Conservation (phyloP, 371 early-diverging fungal genomes). For the Sanchytrium tribonematis region DNA sequence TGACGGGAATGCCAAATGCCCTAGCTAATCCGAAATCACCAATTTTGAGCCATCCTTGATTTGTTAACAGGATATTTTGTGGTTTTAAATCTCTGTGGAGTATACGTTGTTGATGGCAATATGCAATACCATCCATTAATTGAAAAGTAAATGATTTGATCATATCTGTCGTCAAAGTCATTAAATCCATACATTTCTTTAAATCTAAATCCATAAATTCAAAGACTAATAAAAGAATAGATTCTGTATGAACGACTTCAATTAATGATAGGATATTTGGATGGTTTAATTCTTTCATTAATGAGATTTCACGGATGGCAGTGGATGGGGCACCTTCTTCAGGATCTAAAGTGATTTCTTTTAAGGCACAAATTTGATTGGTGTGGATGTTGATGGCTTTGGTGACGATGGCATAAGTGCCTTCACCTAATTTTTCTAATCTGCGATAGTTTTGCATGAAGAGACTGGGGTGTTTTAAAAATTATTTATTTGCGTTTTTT, state of each 20-base stretch:
- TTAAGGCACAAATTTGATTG: slow-evolving; percentile 82
- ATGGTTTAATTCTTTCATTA: slow-evolving; percentile 79
- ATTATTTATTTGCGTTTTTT: too few relatives aligned
- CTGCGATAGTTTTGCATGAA: slow-evolving; percentile 35
- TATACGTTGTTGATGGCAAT: slow-evolving; percentile 77
- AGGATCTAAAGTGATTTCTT: slow-evolving; percentile 53
- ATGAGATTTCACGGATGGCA: slow-evolving; percentile 80
- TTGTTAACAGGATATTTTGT: slow-evolving; percentile 67
- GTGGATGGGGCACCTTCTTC: slow-evolving; percentile 61
- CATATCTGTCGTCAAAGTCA: slow-evolving; percentile 1
- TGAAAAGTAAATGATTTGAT: slow-evolving; percentile 44
- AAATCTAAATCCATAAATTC: slow-evolving; percentile 95
- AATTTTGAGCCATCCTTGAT: slow-evolving; percentile 52
- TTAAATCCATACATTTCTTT: slow-evolving; percentile 69
- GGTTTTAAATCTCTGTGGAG: slow-evolving; percentile 94
- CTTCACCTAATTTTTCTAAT: slow-evolving; percentile 83
- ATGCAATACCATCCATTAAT: slow-evolving; percentile 58
- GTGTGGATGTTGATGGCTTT: slow-evolving; percentile 68
- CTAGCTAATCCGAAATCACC: slow-evolving; percentile 87
- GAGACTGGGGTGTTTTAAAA: too few relatives aligned
- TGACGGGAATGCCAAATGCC: slow-evolving; percentile 68
- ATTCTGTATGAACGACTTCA: slow-evolving; percentile 94
- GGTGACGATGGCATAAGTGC: slow-evolving; percentile 99
- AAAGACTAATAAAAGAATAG: slow-evolving; percentile 87
- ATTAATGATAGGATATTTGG: slow-evolving; percentile 64